Base-by-base conservation (phyloP, 2,329 filamentous ascomycete genomes). In the Penicillium sp. region DNA sequence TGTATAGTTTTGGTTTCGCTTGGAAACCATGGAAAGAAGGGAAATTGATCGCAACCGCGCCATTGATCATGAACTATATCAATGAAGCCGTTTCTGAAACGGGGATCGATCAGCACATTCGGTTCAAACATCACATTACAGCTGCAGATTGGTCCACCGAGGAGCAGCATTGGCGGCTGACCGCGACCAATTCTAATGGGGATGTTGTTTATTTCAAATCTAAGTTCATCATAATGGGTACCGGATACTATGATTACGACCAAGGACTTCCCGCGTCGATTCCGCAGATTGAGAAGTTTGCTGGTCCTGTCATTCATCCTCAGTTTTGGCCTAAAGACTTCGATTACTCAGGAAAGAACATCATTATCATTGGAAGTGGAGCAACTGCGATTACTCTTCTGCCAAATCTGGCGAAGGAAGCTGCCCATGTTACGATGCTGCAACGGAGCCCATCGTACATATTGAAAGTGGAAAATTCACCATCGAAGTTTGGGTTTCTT, bases 381-480 rank as follows among this genome's bases (percentile, higher is more conserved):
- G 90, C 90, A 2, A 93, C 90, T 0, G 87, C 89, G 9, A 75
- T 92, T 42, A 92, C 90, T 0, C 77, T 94, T 0, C 67, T 93
- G 4, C 90, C 90, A 0, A 80, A 77, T 33, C 74, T 93, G 31
- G 83, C 84, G 0, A 75, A 87, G 37, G 83, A 80, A 28, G 88
- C 87, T 2, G 73, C 71, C 2, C 79, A 82, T 16, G 84, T 91
- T 16, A 92, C 88, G 2, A 90, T 92, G 83, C 79, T 93, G 4
- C 90, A 93, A 72, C 83, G 90, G 42, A 89, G 85, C 26, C 90
- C 90, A 0, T 81, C 79, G 0, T 91, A 89, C 63, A 77, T 91
- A 48, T 52, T 87, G 43, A 74, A 81, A 21, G 59, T 83, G 2
- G 70, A 51, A 44, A 53, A 52, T n/a, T 11, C n/a, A 3, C 18